A percentile compares a stretch with the other conserved stretches of the same genome.
These are phyloP conservation scores for Cercophora sp. DNA, from an alignment of 495 filamentous ascomycete genomes.

Conservation along the genomic window DNA sequence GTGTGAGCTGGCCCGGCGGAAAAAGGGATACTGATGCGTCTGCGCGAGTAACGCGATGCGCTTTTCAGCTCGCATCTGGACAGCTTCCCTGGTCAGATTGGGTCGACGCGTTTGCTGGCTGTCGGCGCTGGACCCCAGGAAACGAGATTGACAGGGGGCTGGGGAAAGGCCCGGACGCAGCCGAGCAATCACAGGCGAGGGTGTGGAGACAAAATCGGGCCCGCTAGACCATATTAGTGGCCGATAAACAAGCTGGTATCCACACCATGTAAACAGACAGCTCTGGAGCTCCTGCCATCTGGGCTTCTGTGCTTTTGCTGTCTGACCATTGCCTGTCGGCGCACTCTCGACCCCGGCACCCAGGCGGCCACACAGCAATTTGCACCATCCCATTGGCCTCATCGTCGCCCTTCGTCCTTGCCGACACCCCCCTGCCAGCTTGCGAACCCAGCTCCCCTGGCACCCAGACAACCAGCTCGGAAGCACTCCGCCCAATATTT, in stretches of 20 bases:
- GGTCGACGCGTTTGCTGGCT: slow-evolving; percentile 18
- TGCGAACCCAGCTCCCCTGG: slow-evolving; percentile 6
- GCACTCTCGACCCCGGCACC: slow-evolving; percentile 19
- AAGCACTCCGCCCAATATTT: slow-evolving; percentile 30
- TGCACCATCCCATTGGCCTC: slow-evolving; percentile 26
- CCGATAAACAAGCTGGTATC: slow-evolving; percentile 33
- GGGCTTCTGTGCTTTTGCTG: slow-evolving; percentile 3
- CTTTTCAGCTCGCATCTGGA: slow-evolving; percentile 28
- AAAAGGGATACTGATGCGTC: background rate
- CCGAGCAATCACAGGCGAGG: slow-evolving; percentile 18
- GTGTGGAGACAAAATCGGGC: slow-evolving; percentile 16
- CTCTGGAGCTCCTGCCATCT: slow-evolving; percentile 18
- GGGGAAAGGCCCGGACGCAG: slow-evolving; percentile 11
- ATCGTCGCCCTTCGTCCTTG: slow-evolving; percentile 1
- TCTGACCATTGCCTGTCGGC: slow-evolving; percentile 14
- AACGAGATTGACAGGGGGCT: slow-evolving; percentile 17
- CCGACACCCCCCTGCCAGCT: slow-evolving; percentile 6
- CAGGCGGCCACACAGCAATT: slow-evolving; percentile 17
- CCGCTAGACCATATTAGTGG: slow-evolving; percentile 27
- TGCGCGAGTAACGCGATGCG: slow-evolving; percentile 13
- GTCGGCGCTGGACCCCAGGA: slow-evolving; percentile 9
- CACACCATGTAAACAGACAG: slow-evolving; percentile 34
- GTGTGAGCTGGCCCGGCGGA: background rate
- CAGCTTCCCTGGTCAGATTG: slow-evolving; percentile 25
- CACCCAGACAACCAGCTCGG: slow-evolving; percentile 27